A percentile compares a stretch with the other conserved stretches of the same genome.
phyloP scores from a whole-genome alignment of 345 rosid species.

The Hibiscus trionum region DNA sequence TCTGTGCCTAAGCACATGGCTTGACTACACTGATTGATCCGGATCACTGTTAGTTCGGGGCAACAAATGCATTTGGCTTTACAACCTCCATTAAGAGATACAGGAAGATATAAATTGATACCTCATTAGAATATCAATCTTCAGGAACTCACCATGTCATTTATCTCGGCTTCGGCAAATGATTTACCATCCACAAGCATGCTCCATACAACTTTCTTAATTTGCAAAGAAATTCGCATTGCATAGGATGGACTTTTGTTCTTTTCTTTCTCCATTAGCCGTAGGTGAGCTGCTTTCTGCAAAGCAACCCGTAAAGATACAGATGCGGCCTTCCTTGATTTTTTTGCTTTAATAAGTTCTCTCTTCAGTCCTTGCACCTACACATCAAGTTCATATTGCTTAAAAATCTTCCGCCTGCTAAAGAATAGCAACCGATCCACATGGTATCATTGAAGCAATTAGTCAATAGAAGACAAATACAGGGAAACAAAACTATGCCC shows the following conservation, averaged over 20 bases:
- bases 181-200: constrained; percentile 97
- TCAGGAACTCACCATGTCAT: constrained; percentile 78
- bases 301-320: constrained; percentile 62
- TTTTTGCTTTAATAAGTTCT: constrained; percentile 72
- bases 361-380: constrained; percentile 82
- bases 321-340: constrained; percentile 72
- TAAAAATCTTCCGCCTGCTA: neutral
- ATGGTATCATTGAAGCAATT: neutral
- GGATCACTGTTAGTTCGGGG: neutral
- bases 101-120: neutral
- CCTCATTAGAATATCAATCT: constrained; percentile 3
- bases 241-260: constrained; percentile 98
- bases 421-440: constrained; percentile 1
- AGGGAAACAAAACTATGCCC: neutral
- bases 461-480: neutral
- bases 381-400: constrained; percentile 6
- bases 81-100: neutral
- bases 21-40: neutral
- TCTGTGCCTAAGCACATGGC: neutral
- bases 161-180: constrained; percentile 98
- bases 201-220: constrained; percentile 85
- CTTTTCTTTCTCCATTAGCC: constrained; percentile 92
- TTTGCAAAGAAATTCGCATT: constrained; percentile 91
- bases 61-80: neutral
- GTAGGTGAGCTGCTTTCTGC: constrained; percentile 89